Base-by-base conservation (phyloP, 768 basidiomycete species). In the Mycena rebaudengoi region DNA sequence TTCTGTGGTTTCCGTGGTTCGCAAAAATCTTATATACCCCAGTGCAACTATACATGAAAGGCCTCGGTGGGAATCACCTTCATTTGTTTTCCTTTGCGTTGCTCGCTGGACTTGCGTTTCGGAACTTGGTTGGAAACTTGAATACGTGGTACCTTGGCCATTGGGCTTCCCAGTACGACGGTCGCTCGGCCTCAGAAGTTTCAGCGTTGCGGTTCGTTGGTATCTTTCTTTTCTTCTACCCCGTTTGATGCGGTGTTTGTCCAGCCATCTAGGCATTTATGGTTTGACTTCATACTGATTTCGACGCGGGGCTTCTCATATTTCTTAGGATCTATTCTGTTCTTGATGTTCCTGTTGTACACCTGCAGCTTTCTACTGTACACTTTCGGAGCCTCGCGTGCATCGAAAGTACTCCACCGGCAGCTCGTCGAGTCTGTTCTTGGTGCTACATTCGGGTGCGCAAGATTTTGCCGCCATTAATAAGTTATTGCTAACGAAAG, bases 391-490 rank as follows among this genome's bases (percentile, higher is more conserved):
- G 29, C 37, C 21, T 65, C 88, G 44, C 77, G 86, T 57, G 89
- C 89, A 4, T 88, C 87, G 3, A 77, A 82, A 54, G 71, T 65
- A 10, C 85, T 91, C 12, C 88, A 91, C 67, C 67, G 69, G n/a
- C 73, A 79, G 58, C 79, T 91, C 1, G 64, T 90, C 5, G 73
- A 82, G 26, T 82, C 87, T n/a, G 73, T 91, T 0, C 73, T 91
- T 12, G 80, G 85, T 5, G 84, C 88, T 4, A 90, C 90, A 2
- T 72, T 91, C 45, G 81, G 87, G 88, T 86, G 52, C 21, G 74
- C 7, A n/a, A n/a, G n/a, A n/a, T n/a, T n/a, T n/a, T n/a, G n/a
- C n/a, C n/a, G n/a, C n/a, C n/a, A n/a, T n/a, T n/a, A n/a, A n/a
- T n/a, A n/a, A n/a, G n/a, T n/a, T n/a, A n/a, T n/a, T n/a, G n/a